These are phyloP conservation scores for Pueraria montana DNA, from an alignment of 306 rosid species.

Conservation along the genomic window DNA sequence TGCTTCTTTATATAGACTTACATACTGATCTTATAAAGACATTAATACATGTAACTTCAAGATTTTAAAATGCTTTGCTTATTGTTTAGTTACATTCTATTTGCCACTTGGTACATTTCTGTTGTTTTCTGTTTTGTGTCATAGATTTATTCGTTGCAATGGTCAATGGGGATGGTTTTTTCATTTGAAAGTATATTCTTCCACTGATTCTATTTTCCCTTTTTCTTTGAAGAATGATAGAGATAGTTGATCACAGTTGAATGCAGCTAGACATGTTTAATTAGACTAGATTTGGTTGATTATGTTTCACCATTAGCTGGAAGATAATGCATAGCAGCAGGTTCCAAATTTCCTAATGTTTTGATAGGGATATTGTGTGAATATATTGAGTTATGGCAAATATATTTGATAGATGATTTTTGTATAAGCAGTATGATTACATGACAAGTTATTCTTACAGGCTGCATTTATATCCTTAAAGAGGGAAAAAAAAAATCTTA, in stretches of 20 bases:
- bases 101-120: background rate
- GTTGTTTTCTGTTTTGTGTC: background rate
- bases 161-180: background rate
- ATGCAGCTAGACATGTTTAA: background rate
- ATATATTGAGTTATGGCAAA: constrained; percentile 4
- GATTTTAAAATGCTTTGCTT: too few species aligned
- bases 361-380: constrained; percentile 15
- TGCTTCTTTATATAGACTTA: background rate
- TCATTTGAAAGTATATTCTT: background rate
- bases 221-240: background rate
- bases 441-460: constrained; percentile 25
- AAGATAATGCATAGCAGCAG: background rate
- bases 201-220: background rate
- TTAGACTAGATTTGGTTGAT: background rate
- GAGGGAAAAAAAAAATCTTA: background rate
- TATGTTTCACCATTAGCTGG: background rate
- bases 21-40: background rate
- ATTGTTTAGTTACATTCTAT: background rate
- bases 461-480: constrained; percentile 20
- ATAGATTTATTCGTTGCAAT: constrained; percentile 2
- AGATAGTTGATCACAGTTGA: background rate
- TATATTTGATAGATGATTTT: constrained; percentile 13
- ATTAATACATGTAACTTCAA: too few species aligned
- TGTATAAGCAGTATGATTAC: constrained; percentile 1
- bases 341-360: constrained; percentile 21